These are phyloP conservation scores for Cyclotella atomus DNA, from an alignment of 108 stramenopile species.

Conservation along the genomic window DNA sequence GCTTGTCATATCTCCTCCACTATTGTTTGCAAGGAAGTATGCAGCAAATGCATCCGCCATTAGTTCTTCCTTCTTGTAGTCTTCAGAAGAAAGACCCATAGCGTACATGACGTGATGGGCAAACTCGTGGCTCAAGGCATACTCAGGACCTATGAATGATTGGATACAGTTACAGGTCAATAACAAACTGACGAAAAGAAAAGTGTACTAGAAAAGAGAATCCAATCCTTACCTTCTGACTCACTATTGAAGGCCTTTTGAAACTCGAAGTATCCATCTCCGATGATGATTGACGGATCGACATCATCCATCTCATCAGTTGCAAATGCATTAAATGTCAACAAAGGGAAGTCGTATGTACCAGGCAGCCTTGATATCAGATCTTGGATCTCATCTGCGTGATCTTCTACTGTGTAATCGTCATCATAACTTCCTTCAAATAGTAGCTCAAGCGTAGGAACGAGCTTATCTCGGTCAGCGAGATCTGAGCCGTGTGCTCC, in stretches of 20 bases:
- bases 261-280: constrained; percentile 47
- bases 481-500: constrained; percentile 40
- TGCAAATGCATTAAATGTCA: constrained; percentile 55
- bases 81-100: constrained; percentile 9
- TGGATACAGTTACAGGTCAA: not conserved
- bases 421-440: constrained; percentile 25
- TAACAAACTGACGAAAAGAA: no score
- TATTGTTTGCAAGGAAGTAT: constrained; percentile 43
- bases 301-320: constrained; percentile 38
- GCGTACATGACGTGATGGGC: constrained; percentile 35
- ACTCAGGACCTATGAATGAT: constrained; percentile 33
- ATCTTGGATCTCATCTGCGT: constrained; percentile 43
- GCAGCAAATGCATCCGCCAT: constrained; percentile 53
- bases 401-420: constrained; percentile 35
- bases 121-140: constrained; percentile 36
- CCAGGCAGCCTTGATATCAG: constrained; percentile 36
- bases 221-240: constrained; percentile 6
- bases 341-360: constrained; percentile 35
- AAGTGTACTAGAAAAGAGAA: no score
- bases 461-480: constrained; percentile 38
- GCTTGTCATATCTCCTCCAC: constrained; percentile 35
- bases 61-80: constrained; percentile 26
- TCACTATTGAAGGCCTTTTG: constrained; percentile 14
- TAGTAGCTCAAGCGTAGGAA: constrained; percentile 37
- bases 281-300: constrained; percentile 40